A percentile compares a stretch with the other conserved stretches of the same genome.
phyloP scores from a whole-genome alignment of 2,329 filamentous ascomycete species.

The Calonectria pteridis region DNA sequence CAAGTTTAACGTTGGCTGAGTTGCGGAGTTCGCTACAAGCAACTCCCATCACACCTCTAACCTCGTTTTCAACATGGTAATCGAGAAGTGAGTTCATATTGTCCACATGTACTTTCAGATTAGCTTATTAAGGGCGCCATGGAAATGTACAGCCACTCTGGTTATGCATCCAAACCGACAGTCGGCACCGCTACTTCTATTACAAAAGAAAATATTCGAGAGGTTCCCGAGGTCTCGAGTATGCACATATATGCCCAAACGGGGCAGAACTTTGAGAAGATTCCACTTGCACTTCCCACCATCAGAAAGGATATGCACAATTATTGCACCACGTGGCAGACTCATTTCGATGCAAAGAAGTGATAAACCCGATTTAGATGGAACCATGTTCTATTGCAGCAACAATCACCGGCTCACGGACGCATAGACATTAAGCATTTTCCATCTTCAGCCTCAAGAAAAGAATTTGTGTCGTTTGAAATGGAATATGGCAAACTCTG shows the following conservation, averaged over 20 bases:
- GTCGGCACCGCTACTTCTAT: no score
- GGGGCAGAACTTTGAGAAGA: neutral
- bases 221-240: neutral
- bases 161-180: no score
- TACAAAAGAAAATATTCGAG: neutral
- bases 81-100: neutral
- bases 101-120: neutral
- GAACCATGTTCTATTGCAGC: neutral
- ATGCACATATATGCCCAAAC: neutral
- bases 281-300: neutral
- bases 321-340: neutral
- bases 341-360: neutral
- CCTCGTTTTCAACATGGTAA: neutral
- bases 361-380: no score
- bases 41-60: neutral
- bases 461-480: neutral
- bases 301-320: neutral
- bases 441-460: neutral
- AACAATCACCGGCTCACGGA: no score
- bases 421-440: no score
- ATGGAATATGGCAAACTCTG: no score
- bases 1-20: neutral
- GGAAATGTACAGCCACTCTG: neutral
- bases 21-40: neutral
- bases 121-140: neutral